These are phyloP conservation scores for Vigna trinervia DNA, from an alignment of 306 rosid genomes.

Conservation along the genomic window DNA sequence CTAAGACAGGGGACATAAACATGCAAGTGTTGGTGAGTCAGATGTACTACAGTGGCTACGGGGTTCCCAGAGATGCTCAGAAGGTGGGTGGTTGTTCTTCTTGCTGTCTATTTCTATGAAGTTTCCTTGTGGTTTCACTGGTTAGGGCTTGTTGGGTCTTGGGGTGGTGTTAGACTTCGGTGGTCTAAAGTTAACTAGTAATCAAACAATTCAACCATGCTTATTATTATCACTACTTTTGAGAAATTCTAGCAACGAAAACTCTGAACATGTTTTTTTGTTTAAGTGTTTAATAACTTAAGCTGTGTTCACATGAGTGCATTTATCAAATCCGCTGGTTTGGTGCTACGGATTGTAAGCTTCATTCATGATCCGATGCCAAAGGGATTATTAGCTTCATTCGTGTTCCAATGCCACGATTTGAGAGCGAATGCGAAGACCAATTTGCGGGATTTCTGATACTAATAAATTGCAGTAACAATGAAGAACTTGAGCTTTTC, in stretches of 20 bases:
- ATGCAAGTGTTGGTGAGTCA: slow-evolving; percentile 85
- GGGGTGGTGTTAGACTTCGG: slow-evolving; percentile 12
- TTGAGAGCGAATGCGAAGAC: no score
- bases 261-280: neutral
- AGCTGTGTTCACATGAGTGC: no score
- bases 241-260: neutral
- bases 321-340: no score
- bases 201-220: neutral
- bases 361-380: no score
- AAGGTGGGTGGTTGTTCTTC: slow-evolving; percentile 49
- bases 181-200: neutral
- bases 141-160: slow-evolving; percentile 23
- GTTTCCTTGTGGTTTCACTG: neutral
- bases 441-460: no score
- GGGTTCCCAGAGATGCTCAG: slow-evolving; percentile 78
- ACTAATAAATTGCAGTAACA: no score
- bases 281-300: neutral
- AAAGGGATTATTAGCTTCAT: no score
- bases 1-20: slow-evolving; percentile 75
- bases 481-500: no score
- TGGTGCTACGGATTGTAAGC: no score
- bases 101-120: neutral
- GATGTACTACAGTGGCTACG: slow-evolving; percentile 87
- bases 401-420: no score
- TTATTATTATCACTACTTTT: neutral